Percentiles rank a stretch among this genome's conserved stretches.
Evolutionary conservation across 176 grass and related monocot species (phyloP).

Genomic region (Lolium rigidum): DNA sequence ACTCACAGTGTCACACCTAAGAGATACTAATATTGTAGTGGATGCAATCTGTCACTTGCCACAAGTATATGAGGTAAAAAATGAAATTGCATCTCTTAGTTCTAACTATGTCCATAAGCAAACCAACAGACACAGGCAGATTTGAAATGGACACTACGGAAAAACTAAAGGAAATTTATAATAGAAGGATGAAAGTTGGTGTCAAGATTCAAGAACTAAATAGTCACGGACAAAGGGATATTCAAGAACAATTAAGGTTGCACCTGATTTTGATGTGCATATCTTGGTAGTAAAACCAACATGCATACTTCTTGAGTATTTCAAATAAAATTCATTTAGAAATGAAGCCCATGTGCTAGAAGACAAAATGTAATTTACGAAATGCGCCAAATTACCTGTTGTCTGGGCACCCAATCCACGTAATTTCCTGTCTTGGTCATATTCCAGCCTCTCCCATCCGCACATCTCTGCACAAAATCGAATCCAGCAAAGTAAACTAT

Average conservation of each 20-base stretch:
- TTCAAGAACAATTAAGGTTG: background rate
- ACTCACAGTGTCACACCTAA: background rate
- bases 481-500: conserved; percentile 22
- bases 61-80: too few species aligned
- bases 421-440: conserved; percentile 63
- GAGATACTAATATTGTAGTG: background rate
- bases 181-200: background rate
- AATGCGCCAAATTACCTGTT: conserved; percentile 54
- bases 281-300: background rate
- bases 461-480: conserved; percentile 73
- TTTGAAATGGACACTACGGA: background rate
- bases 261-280: background rate
- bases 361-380: conserved; percentile 1
- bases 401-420: conserved; percentile 51
- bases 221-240: background rate
- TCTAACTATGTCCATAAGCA: background rate
- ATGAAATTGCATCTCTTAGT: too few species aligned
- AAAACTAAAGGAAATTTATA: background rate
- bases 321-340: conserved; percentile 17
- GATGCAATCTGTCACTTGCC: too few species aligned
- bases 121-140: background rate
- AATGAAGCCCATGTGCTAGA: conserved; percentile 11
- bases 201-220: background rate
- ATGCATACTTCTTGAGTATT: background rate
- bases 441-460: conserved; percentile 66